These are phyloP conservation scores for Penicillium sp. DNA, from an alignment of 2,329 filamentous ascomycete species.

Conservation along the genomic window DNA sequence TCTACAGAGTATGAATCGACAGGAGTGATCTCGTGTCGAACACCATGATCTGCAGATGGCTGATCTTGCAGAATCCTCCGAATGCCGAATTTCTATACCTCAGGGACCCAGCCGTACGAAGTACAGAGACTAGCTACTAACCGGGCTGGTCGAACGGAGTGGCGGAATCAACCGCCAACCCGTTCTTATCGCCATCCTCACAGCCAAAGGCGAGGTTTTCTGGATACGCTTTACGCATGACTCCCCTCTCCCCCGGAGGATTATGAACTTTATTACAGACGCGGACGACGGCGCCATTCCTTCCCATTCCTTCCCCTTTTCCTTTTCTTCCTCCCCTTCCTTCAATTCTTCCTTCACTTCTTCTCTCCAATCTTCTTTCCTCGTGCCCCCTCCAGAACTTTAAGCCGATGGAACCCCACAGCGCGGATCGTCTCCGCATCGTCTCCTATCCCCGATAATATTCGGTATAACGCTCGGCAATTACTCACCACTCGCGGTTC, in stretches of 20 bases:
- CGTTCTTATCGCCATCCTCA: constrained; percentile 10
- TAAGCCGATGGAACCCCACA: constrained; percentile 26
- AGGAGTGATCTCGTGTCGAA: background rate
- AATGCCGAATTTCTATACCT: background rate
- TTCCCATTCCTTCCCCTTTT: constrained; percentile 10
- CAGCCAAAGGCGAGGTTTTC: background rate
- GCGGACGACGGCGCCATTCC: background rate
- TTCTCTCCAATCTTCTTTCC: background rate
- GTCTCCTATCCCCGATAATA: constrained; percentile 15
- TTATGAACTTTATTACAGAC: constrained; percentile 10
- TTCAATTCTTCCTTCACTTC: background rate
- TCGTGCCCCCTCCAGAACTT: background rate
- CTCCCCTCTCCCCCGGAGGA: constrained; percentile 2
- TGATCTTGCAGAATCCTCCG: constrained; percentile 1
- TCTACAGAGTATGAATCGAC: background rate
- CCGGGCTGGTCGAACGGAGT: background rate
- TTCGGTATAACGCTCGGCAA: background rate
- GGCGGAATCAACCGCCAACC: constrained; percentile 6
- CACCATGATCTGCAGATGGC: background rate
- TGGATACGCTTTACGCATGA: background rate
- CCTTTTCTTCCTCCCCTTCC: constrained; percentile 2
- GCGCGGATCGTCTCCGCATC: constrained; percentile 24
- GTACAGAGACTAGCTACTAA: background rate
- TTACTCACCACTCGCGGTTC: background rate
- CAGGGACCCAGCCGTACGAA: background rate